Percentiles rank a stretch among this genome's conserved stretches.
phyloP scores from a whole-genome alignment of 1,284 basidiomycete genomes.

The Earliella scabrosa region DNA sequence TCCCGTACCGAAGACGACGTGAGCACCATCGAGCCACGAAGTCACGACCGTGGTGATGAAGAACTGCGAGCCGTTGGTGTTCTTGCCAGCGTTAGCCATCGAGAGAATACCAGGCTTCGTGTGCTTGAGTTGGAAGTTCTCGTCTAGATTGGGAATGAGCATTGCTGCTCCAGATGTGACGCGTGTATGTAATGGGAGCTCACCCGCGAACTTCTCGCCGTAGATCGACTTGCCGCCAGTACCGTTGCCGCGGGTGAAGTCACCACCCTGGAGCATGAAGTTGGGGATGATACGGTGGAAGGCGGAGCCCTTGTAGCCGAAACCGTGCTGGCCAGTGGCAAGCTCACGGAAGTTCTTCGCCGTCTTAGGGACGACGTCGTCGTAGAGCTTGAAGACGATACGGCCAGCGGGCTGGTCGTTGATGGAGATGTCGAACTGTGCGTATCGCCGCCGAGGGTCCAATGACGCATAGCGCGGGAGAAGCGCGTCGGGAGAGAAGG shows the following conservation, averaged over 20 bases:
- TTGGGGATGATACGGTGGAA: slow-evolving; percentile 44
- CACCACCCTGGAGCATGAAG: slow-evolving; percentile 72
- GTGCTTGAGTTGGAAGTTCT: slow-evolving; percentile 87
- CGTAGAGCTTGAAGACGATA: slow-evolving; percentile 68
- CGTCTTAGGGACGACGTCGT: slow-evolving; percentile 53
- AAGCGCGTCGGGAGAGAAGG: background rate
- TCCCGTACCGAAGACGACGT: slow-evolving; percentile 79
- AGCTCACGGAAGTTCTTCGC: slow-evolving; percentile 56
- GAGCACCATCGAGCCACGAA: slow-evolving; percentile 75
- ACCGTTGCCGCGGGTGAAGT: slow-evolving; percentile 77
- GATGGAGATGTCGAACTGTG: slow-evolving; percentile 63
- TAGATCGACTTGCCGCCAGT: slow-evolving; percentile 95
- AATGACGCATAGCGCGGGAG: background rate
- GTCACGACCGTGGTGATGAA: slow-evolving; percentile 76
- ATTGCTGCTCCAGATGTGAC: background rate
- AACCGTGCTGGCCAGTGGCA: slow-evolving; percentile 48
- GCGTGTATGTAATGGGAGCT: slow-evolving; percentile 22
- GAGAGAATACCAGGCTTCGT: slow-evolving; percentile 83
- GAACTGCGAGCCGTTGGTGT: slow-evolving; percentile 70
- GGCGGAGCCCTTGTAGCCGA: slow-evolving; percentile 42
- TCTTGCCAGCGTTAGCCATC: slow-evolving; percentile 86
- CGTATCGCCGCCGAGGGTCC: background rate
- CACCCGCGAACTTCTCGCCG: slow-evolving; percentile 81
- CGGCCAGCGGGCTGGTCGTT: slow-evolving; percentile 49
- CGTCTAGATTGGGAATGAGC: slow-evolving; percentile 53